These are phyloP conservation scores for Chlorella sp. DNA, from an alignment of 139 green algal species.

Conservation along the genomic window DNA sequence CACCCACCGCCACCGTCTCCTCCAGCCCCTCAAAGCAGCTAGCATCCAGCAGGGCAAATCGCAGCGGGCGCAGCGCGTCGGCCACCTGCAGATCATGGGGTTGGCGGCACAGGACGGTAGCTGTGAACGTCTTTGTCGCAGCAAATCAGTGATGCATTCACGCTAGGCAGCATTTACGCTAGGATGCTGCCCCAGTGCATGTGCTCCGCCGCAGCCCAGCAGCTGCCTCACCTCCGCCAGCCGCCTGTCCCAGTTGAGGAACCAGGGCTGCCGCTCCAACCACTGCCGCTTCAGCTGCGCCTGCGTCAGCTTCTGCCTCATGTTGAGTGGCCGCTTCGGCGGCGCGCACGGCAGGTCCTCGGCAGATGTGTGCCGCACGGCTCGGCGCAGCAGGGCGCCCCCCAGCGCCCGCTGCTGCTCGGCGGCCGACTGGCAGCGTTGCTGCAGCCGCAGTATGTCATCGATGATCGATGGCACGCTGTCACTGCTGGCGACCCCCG, in stretches of 20 bases:
- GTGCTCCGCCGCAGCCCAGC: not conserved
- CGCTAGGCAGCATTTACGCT: not conserved
- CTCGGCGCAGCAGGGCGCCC: not conserved
- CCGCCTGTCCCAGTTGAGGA: not conserved
- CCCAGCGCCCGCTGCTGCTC: not conserved
- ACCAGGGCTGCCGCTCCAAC: slow-evolving; percentile 8
- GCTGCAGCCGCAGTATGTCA: slow-evolving; percentile 34
- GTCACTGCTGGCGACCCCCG: not conserved
- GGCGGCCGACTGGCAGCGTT: not conserved
- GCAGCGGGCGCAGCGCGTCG: not conserved
- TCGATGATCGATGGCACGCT: not conserved
- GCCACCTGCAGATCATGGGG: not conserved
- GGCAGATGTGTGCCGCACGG: slow-evolving; percentile 8
- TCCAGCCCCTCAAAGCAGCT: not conserved
- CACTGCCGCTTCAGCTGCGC: not conserved
- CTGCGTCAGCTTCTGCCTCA: not conserved
- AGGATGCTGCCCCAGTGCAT: not conserved
- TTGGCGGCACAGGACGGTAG: not conserved
- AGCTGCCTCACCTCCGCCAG: not conserved
- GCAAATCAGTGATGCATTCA: not conserved
- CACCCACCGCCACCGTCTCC: not conserved
- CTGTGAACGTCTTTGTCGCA: not conserved
- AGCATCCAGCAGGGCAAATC: not conserved
- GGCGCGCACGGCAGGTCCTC: not conserved
- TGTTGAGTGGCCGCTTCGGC: not conserved